Percentiles rank a stretch among this genome's conserved stretches.
phyloP scores from a whole-genome alignment of 257 asterid genomes.

The Salvia miltiorrhiza region DNA sequence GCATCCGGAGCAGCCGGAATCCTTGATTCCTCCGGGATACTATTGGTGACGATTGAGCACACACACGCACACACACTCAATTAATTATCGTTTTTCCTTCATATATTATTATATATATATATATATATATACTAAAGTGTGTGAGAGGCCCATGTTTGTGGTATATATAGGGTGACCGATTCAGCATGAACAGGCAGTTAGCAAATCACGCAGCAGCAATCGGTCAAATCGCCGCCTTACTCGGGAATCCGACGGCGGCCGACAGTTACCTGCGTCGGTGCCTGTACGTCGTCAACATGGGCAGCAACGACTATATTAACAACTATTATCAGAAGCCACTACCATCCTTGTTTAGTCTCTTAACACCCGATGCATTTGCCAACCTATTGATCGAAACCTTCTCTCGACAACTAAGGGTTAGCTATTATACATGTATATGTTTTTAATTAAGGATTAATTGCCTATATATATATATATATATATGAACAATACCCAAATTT shows the following conservation, averaged over 20 bases:
- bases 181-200: conserved; percentile 31
- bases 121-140: background rate
- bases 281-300: conserved; percentile 45
- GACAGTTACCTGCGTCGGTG: conserved; percentile 33
- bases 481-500: too few relatives aligned
- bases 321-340: conserved; percentile 32
- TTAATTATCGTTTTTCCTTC: too few relatives aligned
- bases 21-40: conserved; percentile 34
- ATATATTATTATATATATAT: too few relatives aligned
- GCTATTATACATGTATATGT: too few relatives aligned
- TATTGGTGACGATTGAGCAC: conserved; percentile 16
- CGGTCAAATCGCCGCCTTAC: background rate
- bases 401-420: conserved; percentile 28
- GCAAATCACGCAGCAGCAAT: conserved; percentile 26
- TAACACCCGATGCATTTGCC: conserved; percentile 43
- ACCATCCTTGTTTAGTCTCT: conserved; percentile 17
- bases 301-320: conserved; percentile 63
- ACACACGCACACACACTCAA: background rate
- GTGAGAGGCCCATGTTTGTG: background rate
- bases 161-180: conserved; percentile 27
- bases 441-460: too few relatives aligned
- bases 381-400: conserved; percentile 18
- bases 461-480: too few relatives aligned
- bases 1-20: conserved; percentile 71
- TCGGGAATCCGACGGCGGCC: background rate